Evolutionary conservation across 345 rosid genomes (phyloP), one percentile per base, ranked within the genome.

Genomic region (Erucastrum elatum): DNA sequence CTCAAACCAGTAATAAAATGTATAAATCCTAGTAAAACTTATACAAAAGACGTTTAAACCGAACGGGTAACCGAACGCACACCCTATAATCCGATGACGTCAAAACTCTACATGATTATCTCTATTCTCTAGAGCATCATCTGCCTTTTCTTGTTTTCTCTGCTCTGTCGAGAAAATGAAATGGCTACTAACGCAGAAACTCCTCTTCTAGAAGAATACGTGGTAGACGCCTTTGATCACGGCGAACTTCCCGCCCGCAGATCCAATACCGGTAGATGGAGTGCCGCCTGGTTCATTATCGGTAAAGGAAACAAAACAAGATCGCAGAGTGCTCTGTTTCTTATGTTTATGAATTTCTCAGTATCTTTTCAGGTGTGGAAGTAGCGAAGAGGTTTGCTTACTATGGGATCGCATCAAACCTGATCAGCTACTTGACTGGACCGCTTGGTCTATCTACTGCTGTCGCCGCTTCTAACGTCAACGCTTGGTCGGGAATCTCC

Each of bases 391-490:
- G 87, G 64, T 78, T 86, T 35, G 95, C 92, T 0, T 88, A 75
- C 29, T 86, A 70, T 5, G 92, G 91, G 4, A 83, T 88, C 56
- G 3, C 34, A 0, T 68, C 90, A 8, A 88, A 90, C 67, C 86
- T 90, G 46, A 77, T 90, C 8, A 87, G 68, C 39, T 90, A 88
- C 86, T 72, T 90, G 74, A 90, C 92, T 6, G 86, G 88, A 41
- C 88, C 89, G 44, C 80, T 88, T 35, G 90, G 90, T 2, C 83
- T 86, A 87, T 88, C 92, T 0, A 79, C 84, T 16, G 87, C 90
- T 0, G 64, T 77, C 7, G 95, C 90, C 8, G 95, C 95, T 6
- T 88, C 82, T 62, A 85, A 87, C 9, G 87, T 88, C 60, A 90
- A 90, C 75, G 88, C 84, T 2, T 90, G 89, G 84, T 68, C 73